These are phyloP conservation scores for Elymus sibiricus DNA, from an alignment of 176 grass and related monocot genomes.

Conservation along the genomic window DNA sequence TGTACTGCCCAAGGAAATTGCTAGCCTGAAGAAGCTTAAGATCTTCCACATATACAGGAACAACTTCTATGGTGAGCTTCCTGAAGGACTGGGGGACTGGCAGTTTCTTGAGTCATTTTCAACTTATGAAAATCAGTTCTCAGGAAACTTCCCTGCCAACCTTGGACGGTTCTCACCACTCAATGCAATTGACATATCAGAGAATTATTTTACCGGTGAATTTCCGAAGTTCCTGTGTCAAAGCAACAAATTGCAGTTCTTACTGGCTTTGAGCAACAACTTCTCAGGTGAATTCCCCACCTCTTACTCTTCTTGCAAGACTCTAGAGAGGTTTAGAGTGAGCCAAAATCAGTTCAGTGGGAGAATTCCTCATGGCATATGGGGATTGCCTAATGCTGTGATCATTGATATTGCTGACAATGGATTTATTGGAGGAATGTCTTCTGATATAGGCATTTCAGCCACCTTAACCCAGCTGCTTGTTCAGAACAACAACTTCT, in stretches of 20 bases:
- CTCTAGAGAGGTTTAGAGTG: slow-evolving; percentile 82
- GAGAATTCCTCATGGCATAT: slow-evolving; percentile 49
- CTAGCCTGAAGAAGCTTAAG: slow-evolving; percentile 63
- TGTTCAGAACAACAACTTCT: slow-evolving; percentile 86
- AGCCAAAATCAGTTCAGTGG: slow-evolving; percentile 79
- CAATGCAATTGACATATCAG: slow-evolving; percentile 86
- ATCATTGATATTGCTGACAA: slow-evolving; percentile 92
- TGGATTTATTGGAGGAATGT: slow-evolving; percentile 58
- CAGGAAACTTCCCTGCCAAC: slow-evolving; percentile 70
- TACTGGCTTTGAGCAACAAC: slow-evolving; percentile 84
- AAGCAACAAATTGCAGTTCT: slow-evolving; percentile 67
- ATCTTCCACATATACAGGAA: slow-evolving; percentile 85
- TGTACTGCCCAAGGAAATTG: slow-evolving; percentile 53
- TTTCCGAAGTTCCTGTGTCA: slow-evolving; percentile 83
- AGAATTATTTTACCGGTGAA: slow-evolving; percentile 83
- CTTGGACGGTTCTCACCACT: slow-evolving; percentile 74
- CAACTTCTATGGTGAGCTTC: slow-evolving; percentile 78
- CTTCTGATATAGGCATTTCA: slow-evolving; percentile 73
- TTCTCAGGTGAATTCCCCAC: slow-evolving; percentile 84
- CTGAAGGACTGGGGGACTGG: slow-evolving; percentile 59
- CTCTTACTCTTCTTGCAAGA: slow-evolving; percentile 81
- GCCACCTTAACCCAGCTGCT: slow-evolving; percentile 68
- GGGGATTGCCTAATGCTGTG: slow-evolving; percentile 80
- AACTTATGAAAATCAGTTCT: slow-evolving; percentile 76
- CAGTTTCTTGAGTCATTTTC: slow-evolving; percentile 89